These are phyloP conservation scores for Aspergillus aculeatus DNA, from an alignment of 2,329 filamentous ascomycete genomes.

Conservation along the genomic window DNA sequence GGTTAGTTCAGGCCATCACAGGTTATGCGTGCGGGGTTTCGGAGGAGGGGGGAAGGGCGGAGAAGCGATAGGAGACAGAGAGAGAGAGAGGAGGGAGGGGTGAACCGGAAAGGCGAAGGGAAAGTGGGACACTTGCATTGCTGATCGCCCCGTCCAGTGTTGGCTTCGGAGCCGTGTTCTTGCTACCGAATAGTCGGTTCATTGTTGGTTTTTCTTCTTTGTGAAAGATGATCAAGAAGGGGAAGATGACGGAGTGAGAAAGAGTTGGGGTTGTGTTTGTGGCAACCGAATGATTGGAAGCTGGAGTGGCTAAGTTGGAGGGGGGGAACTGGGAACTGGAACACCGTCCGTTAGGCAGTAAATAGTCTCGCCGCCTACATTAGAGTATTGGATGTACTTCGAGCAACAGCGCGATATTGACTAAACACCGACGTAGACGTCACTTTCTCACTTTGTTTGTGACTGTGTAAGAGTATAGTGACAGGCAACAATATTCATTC, in stretches of 20 bases:
- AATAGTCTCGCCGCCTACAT: neutral
- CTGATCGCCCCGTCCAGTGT: conserved; percentile 78
- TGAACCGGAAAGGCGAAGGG: no score
- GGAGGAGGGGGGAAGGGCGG: conserved; percentile 7
- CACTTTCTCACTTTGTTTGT: no score
- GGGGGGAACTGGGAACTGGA: neutral
- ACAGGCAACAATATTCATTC: neutral
- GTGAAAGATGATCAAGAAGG: conserved; percentile 3
- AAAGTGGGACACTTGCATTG: conserved; percentile 57
- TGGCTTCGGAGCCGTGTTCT: conserved; percentile 83
- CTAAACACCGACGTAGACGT: no score
- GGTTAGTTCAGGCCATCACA: neutral
- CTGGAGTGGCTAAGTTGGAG: neutral
- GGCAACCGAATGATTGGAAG: neutral
- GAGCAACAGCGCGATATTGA: neutral
- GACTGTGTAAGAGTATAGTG: no score
- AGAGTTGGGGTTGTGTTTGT: neutral
- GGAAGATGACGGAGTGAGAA: no score
- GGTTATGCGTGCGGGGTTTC: conserved; percentile 4
- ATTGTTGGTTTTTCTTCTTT: conserved; percentile 52
- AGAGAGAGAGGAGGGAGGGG: conserved; percentile 9
- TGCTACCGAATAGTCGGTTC: conserved; percentile 94
- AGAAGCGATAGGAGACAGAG: conserved; percentile 13
- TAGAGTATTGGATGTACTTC: neutral
- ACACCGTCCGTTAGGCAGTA: neutral